phyloP scores from a whole-genome alignment of 2,329 filamentous ascomycete species.

The Colletotrichum sp. region DNA sequence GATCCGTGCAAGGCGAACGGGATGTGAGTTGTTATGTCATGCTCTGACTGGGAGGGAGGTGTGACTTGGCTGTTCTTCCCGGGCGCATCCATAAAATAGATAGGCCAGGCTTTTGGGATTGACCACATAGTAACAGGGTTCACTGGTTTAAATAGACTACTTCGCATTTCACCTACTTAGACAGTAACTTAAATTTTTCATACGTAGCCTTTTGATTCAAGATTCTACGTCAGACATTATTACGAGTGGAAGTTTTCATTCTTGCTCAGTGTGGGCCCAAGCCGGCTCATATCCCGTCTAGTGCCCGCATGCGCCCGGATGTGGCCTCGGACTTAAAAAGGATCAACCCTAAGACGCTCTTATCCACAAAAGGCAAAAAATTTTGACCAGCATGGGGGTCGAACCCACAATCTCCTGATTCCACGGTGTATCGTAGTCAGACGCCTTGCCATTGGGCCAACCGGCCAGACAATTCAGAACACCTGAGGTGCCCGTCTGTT shows the following conservation, averaged over 20 bases:
- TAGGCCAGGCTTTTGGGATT: not conserved
- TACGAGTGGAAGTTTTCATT: no score
- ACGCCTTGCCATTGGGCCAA: constrained; percentile 47
- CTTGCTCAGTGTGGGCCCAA: not conserved
- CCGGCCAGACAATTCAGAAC: constrained; percentile 13
- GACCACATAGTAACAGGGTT: not conserved
- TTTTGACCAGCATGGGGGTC: constrained; percentile 21
- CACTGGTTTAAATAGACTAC: not conserved
- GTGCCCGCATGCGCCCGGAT: no score
- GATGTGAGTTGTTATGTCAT: not conserved
- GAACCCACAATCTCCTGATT: constrained; percentile 23
- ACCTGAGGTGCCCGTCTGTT: not conserved
- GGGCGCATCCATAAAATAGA: not conserved
- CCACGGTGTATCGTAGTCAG: constrained; percentile 40
- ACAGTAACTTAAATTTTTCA: not conserved
- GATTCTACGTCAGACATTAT: no score
- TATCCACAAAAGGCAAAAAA: not conserved
- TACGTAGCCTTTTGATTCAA: no score
- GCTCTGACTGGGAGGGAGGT: not conserved
- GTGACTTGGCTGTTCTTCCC: not conserved
- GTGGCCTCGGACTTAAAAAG: not conserved
- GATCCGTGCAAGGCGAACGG: not conserved
- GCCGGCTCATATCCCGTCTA: not conserved
- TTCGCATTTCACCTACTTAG: not conserved
- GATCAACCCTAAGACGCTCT: not conserved